Evolutionary conservation across 139 green algal genomes (phyloP).

Genomic region (Chlorella sp.): DNA sequence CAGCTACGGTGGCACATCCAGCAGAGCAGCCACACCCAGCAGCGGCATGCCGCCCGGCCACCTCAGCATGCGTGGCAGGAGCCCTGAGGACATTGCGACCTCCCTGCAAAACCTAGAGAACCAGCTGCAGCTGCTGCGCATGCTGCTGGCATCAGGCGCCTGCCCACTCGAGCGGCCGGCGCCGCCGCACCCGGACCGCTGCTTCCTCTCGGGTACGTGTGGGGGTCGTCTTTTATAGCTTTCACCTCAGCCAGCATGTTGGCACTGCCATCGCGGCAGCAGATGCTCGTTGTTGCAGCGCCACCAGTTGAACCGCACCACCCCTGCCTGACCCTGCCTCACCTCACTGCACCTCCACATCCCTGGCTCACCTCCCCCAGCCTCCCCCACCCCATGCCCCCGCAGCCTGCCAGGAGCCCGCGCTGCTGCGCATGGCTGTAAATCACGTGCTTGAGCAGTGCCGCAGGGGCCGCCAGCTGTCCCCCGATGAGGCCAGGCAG

Average conservation of each 20-base stretch:
- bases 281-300: too few relatives aligned
- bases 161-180: not conserved
- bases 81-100: not conserved
- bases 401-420: slow-evolving; percentile 20
- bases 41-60: not conserved
- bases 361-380: too few relatives aligned
- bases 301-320: too few relatives aligned
- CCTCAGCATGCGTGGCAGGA: not conserved
- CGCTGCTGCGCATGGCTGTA: slow-evolving; percentile 9
- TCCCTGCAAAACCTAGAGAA: not conserved
- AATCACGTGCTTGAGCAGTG: slow-evolving; percentile 7
- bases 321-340: too few relatives aligned
- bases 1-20: not conserved
- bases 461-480: not conserved
- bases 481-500: not conserved
- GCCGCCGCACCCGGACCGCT: not conserved
- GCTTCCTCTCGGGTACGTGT: slow-evolving; percentile 4
- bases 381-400: not conserved
- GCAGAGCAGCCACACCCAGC: not conserved
- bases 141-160: not conserved
- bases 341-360: too few relatives aligned
- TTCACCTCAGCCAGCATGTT: too few relatives aligned
- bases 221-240: too few relatives aligned
- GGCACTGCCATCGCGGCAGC: too few relatives aligned
- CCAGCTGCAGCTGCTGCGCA: slow-evolving; percentile 1